These are phyloP conservation scores for Porogramme epimiltina DNA, from an alignment of 1,284 basidiomycete species.

Conservation along the genomic window DNA sequence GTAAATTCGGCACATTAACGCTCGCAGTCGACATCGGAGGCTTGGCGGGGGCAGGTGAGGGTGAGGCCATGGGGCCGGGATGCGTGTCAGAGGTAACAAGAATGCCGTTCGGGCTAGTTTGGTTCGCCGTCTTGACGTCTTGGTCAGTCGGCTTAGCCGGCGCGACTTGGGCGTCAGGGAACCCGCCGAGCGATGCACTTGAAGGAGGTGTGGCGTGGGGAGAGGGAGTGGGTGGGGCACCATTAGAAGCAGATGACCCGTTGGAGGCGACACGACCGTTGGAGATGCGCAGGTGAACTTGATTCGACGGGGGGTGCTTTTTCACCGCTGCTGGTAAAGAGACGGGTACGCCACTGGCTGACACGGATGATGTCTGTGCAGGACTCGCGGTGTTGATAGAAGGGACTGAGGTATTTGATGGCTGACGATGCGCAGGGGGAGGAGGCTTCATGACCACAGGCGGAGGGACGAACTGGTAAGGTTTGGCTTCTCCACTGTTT, in stretches of 20 bases:
- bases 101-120: slow-evolving; percentile 18
- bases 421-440: slow-evolving; percentile 9
- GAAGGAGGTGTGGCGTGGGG: slow-evolving; percentile 41
- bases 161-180: slow-evolving; percentile 21
- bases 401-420: slow-evolving; percentile 7
- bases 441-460: slow-evolving; percentile 3
- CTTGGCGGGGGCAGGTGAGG: slow-evolving; percentile 42
- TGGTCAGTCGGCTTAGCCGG: slow-evolving; percentile 20
- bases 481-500: slow-evolving; percentile 37
- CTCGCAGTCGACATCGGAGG: slow-evolving; percentile 40
- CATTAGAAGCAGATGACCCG: slow-evolving; percentile 11
- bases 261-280: slow-evolving; percentile 45
- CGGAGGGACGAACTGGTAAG: slow-evolving; percentile 10
- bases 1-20: slow-evolving; percentile 31
- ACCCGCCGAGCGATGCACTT: slow-evolving; percentile 21
- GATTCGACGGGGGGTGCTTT: slow-evolving; percentile 48
- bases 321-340: slow-evolving; percentile 58
- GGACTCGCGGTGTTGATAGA: slow-evolving; percentile 15
- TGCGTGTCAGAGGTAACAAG: slow-evolving; percentile 13
- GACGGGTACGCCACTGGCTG: slow-evolving; percentile 29
- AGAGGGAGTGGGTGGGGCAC: slow-evolving; percentile 20
- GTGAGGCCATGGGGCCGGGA: slow-evolving; percentile 22
- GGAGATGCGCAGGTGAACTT: slow-evolving; percentile 59
- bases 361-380: slow-evolving; percentile 31
- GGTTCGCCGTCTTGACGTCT: slow-evolving; percentile 20